These are phyloP conservation scores for Davidsoniella australis DNA, from an alignment of 2,329 filamentous ascomycete species.

Conservation along the genomic window DNA sequence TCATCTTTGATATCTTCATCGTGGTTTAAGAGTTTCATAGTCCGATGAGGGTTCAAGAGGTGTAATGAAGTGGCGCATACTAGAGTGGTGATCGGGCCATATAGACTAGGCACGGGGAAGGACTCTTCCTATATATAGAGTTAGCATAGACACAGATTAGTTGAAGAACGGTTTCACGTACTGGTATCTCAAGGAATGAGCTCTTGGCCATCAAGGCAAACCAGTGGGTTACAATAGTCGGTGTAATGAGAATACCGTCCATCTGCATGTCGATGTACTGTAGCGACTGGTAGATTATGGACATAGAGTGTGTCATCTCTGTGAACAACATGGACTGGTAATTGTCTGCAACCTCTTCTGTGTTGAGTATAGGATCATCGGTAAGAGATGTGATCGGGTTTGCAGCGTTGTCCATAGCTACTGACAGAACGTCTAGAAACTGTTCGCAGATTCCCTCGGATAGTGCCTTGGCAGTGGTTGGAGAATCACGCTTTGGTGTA, in stretches of 20 bases:
- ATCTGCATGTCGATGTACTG: constrained; percentile 24
- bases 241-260: constrained; percentile 6
- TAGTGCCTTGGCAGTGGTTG: constrained; percentile 1
- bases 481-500: constrained; percentile 13
- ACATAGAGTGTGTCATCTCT: constrained; percentile 57
- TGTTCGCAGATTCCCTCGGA: constrained; percentile 18
- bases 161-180: constrained; percentile 22
- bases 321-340: constrained; percentile 49
- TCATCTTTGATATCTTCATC: constrained; percentile 26
- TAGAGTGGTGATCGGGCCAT: constrained; percentile 37
- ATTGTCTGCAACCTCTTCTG: constrained; percentile 36
- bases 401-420: constrained; percentile 32
- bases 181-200: constrained; percentile 51
- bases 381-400: constrained; percentile 33
- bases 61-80: constrained; percentile 53
- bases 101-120: constrained; percentile 9
- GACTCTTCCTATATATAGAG: constrained; percentile 2
- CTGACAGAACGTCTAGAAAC: constrained; percentile 30
- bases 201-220: constrained; percentile 36
- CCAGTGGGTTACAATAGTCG: constrained; percentile 8
- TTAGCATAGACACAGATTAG: neutral
- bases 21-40: constrained; percentile 39
- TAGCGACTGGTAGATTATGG: constrained; percentile 49
- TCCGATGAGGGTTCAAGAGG: constrained; percentile 48
- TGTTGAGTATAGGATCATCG: constrained; percentile 29